Conservation (phyloP, 2,329 filamentous ascomycete genomes). For the Fusarium ambrosium region DNA sequence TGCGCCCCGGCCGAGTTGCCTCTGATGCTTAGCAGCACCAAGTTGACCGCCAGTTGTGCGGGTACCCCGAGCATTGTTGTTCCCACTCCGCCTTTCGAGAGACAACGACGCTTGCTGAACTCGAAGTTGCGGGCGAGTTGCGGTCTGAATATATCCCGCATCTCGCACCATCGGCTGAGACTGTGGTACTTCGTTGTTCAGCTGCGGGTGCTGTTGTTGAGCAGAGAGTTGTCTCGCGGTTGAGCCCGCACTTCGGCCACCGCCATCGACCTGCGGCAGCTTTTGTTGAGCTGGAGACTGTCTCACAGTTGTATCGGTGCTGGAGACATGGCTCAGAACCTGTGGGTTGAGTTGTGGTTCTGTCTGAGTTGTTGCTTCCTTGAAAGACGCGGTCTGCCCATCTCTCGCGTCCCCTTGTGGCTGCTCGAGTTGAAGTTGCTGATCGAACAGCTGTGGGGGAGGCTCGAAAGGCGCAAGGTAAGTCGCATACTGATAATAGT, state of each 20-base stretch:
- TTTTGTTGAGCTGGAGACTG: background rate
- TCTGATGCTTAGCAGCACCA: background rate
- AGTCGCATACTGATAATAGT: background rate
- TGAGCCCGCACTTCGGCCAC: background rate
- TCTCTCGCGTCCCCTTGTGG: background rate
- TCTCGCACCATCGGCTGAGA: background rate
- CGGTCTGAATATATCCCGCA: background rate
- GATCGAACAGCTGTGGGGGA: background rate
- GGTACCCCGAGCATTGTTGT: background rate
- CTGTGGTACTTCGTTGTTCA: background rate
- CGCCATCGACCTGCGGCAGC: background rate
- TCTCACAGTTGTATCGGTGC: background rate
- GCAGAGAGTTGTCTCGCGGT: background rate
- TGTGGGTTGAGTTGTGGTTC: background rate
- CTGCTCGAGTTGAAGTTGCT: background rate
- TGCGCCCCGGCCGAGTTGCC: background rate
- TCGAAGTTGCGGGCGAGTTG: background rate
- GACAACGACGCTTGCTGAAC: background rate
- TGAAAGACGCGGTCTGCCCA: background rate
- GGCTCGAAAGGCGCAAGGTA: background rate
- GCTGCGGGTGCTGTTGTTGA: background rate
- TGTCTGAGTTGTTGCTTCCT: background rate
- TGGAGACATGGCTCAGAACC: background rate
- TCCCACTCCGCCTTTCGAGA: background rate
- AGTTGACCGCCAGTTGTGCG: conserved; percentile 2